Conservation (phyloP, 345 rosid species). For the Chamaenerion angustifolium region DNA sequence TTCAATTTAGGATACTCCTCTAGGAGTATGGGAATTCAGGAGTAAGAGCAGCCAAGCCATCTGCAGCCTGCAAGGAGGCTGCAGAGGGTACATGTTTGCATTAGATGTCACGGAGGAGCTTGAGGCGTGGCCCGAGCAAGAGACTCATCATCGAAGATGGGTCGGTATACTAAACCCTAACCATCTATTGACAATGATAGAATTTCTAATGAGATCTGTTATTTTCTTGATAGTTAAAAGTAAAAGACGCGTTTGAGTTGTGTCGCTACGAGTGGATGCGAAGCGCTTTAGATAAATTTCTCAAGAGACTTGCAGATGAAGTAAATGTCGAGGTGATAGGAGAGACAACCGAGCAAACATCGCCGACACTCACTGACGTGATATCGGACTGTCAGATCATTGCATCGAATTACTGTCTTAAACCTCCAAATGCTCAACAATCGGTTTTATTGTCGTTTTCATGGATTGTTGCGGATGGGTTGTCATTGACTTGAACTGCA, state of each 20-base stretch:
- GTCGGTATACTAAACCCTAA: constrained; percentile 16
- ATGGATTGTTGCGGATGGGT: no score
- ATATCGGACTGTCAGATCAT: not conserved
- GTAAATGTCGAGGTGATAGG: constrained; percentile 15
- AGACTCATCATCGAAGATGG: constrained; percentile 49
- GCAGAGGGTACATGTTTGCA: constrained; percentile 53
- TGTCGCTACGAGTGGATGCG: constrained; percentile 92
- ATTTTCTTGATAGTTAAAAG: constrained; percentile 47
- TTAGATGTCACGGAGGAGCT: constrained; percentile 68
- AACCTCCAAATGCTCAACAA: no score
- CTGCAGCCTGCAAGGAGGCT: constrained; percentile 29
- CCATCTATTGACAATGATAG: no score
- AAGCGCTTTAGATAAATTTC: constrained; percentile 39
- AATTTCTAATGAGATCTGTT: no score
- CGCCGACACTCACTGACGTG: constrained; percentile 2
- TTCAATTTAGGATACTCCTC: no score
- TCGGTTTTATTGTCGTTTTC: no score
- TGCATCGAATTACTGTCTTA: no score
- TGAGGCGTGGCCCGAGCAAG: constrained; percentile 65
- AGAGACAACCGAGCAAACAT: constrained; percentile 16
- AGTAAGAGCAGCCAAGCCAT: constrained; percentile 31
- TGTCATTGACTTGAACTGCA: no score
- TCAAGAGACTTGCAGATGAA: constrained; percentile 16
- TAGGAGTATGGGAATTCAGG: no score
- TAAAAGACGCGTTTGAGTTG: constrained; percentile 38